Evolutionary conservation across 176 grass and related monocot genomes (phyloP).

Genomic region (Oryza officinalis): DNA sequence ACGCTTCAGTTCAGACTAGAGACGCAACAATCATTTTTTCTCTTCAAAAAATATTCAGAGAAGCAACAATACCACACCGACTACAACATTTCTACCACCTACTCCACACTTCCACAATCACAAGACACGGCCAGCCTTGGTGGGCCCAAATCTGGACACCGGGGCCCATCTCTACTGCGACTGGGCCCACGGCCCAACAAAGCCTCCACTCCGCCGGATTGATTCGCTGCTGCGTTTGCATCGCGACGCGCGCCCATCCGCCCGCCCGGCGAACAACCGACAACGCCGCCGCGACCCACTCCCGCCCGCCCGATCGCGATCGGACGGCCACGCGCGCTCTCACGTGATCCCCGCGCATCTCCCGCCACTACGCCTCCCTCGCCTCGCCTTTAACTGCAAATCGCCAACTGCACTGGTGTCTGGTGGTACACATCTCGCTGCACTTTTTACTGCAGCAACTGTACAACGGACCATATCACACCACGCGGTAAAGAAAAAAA

Average conservation of each 20-base stretch:
- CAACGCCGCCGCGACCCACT: slow-evolving; percentile 12
- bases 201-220: neutral
- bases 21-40: no score
- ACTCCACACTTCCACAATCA: no score
- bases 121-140: neutral
- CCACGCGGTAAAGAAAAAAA: neutral
- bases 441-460: neutral
- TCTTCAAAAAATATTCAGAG: no score
- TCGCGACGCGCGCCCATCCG: neutral
- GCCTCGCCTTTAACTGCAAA: neutral
- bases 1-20: no score
- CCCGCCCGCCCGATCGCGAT: slow-evolving; percentile 26
- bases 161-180: neutral
- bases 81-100: no score
- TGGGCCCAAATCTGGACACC: neutral
- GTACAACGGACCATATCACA: no score
- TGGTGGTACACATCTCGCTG: neutral
- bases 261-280: slow-evolving; percentile 37
- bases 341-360: slow-evolving; percentile 23
- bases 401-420: neutral
- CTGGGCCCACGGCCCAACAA: neutral
- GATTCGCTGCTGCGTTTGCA: slow-evolving; percentile 12
- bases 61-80: no score
- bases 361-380: neutral
- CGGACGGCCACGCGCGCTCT: slow-evolving; percentile 6